These are phyloP conservation scores for Boletus patriciae DNA, from an alignment of 768 basidiomycete species.

Conservation along the genomic window DNA sequence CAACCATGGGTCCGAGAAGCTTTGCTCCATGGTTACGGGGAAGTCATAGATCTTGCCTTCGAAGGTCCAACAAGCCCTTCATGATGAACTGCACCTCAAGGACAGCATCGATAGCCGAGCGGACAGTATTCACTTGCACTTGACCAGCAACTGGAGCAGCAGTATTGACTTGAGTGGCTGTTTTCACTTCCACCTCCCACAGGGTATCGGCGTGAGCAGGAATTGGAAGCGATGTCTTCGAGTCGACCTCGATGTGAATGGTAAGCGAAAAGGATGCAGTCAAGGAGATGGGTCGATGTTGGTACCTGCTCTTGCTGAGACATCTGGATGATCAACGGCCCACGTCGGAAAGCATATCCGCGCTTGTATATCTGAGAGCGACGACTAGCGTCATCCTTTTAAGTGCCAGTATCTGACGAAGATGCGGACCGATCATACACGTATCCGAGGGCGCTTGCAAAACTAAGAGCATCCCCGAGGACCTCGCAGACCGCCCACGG, in stretches of 20 bases:
- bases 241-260: constrained; percentile 54
- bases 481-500: constrained; percentile 83
- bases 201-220: constrained; percentile 78
- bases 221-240: constrained; percentile 70
- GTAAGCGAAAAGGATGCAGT: constrained; percentile 4
- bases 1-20: background rate
- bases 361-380: constrained; percentile 80
- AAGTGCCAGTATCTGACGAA: background rate
- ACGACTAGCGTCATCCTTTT: constrained; percentile 39
- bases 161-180: constrained; percentile 73
- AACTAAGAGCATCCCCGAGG: constrained; percentile 74
- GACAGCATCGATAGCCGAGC: constrained; percentile 67
- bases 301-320: constrained; percentile 81
- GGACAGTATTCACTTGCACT: constrained; percentile 68
- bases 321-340: constrained; percentile 72
- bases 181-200: constrained; percentile 89
- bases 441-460: constrained; percentile 79
- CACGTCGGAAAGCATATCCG: constrained; percentile 75
- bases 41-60: constrained; percentile 64
- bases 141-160: constrained; percentile 39
- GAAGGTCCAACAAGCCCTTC: constrained; percentile 80
- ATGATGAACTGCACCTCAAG: constrained; percentile 80
- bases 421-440: constrained; percentile 43
- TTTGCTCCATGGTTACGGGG: background rate
- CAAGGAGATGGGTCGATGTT: constrained; percentile 1